These are phyloP conservation scores for Mycocalia duriaeana DNA, from an alignment of 1,284 basidiomycete genomes.

Conservation along the genomic window DNA sequence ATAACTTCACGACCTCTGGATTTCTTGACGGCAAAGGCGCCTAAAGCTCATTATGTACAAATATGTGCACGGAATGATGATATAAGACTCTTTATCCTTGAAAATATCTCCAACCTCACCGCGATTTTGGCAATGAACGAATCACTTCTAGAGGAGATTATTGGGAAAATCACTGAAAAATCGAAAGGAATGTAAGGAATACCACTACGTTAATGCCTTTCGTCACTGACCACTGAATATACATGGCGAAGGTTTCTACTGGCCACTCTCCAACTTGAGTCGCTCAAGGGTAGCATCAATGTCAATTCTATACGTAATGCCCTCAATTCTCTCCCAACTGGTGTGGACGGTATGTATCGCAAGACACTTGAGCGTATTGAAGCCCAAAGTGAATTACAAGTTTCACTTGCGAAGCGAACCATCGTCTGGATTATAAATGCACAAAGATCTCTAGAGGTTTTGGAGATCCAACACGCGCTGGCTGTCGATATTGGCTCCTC, in stretches of 20 bases:
- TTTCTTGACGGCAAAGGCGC: neutral
- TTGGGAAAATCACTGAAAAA: neutral
- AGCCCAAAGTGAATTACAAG: conserved; percentile 1
- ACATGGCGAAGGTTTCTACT: conserved; percentile 6
- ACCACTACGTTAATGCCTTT: neutral
- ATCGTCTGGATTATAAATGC: conserved; percentile 5
- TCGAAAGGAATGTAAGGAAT: neutral
- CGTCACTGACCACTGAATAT: neutral
- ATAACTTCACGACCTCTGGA: neutral
- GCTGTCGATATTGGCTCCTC: neutral
- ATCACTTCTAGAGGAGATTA: neutral
- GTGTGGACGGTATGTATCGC: conserved; percentile 3
- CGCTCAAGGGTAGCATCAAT: conserved; percentile 1
- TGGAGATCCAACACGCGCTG: conserved; percentile 3
- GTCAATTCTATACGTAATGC: neutral
- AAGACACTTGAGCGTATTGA: conserved; percentile 1
- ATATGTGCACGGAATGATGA: neutral
- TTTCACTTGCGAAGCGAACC: neutral
- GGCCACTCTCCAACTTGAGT: conserved; percentile 2
- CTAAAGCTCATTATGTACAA: neutral
- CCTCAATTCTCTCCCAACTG: conserved; percentile 1
- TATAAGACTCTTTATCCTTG: neutral
- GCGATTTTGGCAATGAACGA: neutral
- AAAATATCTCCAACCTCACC: neutral
- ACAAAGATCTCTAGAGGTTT: neutral